Evolutionary conservation across 2,329 filamentous ascomycete genomes (phyloP), one percentile per base, ranked within the genome.

Genomic region (Chalaropsis ovoidea): DNA sequence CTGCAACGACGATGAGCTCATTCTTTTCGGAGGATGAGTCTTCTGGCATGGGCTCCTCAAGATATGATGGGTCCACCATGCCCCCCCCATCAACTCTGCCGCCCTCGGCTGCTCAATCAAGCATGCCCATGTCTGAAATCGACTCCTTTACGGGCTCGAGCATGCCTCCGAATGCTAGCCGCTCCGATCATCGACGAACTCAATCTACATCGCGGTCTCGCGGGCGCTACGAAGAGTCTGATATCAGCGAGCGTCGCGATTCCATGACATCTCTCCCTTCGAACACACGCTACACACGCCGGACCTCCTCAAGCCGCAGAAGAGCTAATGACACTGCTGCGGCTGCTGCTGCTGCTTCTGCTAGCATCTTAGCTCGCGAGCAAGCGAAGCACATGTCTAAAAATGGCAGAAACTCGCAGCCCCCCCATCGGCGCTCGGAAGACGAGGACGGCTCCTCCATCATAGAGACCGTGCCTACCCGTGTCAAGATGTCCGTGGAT

Each of bases 401-500:
- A 15, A 47, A 42, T n/a, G 58, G 66, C n/a, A 43, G 66, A 17
- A 65, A 56, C 13, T 67, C 66, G 27, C 66, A 67, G 47, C 62
- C 66, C 11, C 66, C 66, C 5, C 58, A 67, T 31, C 43, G 66
- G 13, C 62, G 66, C 22, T 67, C 66, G 2, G 66, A 67, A 13
- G 66, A 67, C 6, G 65, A 67, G 10, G 62, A 68, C 42, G 61
- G 56, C 10, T 39, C 49, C 27, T 73, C 77, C 41, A 73, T 77
- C 41, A 74, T 74, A 27, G 77, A 76, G 64, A 75, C 75, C 63
- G 76, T 76, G 31, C 76, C 75, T 5, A 72, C 73, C 4, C 76
- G 86, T 66, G 84, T 82, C 71, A 62, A 65, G 35, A 75, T 86
- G 65, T 82, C 81, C 70, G 77, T 86, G 60, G 80, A 67, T 17